Evolutionary conservation across 768 basidiomycete genomes (phyloP), one percentile per base, ranked within the genome.

Genomic region (Serendipita vermifera): DNA sequence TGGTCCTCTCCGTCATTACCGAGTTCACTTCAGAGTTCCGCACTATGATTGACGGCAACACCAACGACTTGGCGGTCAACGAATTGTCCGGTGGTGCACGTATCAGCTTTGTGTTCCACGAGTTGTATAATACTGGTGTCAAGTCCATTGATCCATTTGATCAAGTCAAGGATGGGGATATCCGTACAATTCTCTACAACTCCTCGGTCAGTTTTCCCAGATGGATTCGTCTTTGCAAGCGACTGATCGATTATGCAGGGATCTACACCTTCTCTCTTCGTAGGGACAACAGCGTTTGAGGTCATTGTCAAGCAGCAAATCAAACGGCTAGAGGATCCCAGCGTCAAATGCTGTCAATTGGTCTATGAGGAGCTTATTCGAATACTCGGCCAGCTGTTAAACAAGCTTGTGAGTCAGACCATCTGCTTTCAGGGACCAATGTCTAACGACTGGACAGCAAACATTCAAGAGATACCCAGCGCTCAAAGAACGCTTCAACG

Each of bases 261-360:
- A 66, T 96, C 91, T 4, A 94, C 92, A 1, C 96, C 96, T 20
- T 83, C 93, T 0, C 75, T 99, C 3, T 98, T 99, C 67, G 93
- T 99, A 51, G 92, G 94, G 17, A 94, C 96, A 0, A 83, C 87
- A 58, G 96, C 94, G 5, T 99, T 99, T 64, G 96, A 99, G 64
- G 89, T 93, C 59, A 98, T 99, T 62, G 90, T 98, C 63, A 99
- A 98, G 74, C 90, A 98, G 67, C 96, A 99, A 71, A 99, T 99
- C 70, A 87, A 92, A 70, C 80, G 96, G 38, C 72, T 99, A 55
- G 96, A 98, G 67, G 96, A 98, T 5, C 96, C 96, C 11, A 75
- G 79, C 60, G 70, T 97, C 62, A 93, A 93, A 67, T 98, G 96
- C 64, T 94, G 91, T 65, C 84, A 92, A 60, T 75, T 98, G 58